Evolutionary conservation across 768 basidiomycete species (phyloP), one percentile per base, ranked within the genome.

Genomic region (Candolleomyces eurysporus): DNA sequence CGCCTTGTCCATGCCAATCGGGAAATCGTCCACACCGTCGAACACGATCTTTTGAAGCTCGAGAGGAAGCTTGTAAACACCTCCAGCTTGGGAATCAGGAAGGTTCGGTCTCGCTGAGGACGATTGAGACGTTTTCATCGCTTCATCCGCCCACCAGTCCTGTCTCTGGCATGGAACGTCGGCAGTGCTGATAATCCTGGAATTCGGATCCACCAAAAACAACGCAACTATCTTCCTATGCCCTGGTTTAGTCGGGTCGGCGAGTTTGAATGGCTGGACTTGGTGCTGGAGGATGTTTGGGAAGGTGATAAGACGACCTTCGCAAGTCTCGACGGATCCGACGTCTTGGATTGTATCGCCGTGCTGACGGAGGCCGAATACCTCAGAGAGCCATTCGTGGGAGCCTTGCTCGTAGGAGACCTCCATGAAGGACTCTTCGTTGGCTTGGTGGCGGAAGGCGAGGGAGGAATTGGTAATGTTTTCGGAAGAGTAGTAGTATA

Each of bases 151-250:
- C 65, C 71, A 69, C 70, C 71, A 73, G 13, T 72, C 66, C 19
- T 58, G 52, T 51, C 65, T 65, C 56, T 73, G 73, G n/a, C 64
- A 65, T 4, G 69, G 69, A 4, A 73, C 63, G 48, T 69, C 60
- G 14, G 65, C 65, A 2, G 71, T 65, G 11, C 69, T 70, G n/a
- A 67, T 62, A 42, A 73, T 64, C 17, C 39, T 59, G 31, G 65
- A 48, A 30, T 67, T 63, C 4, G 70, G 72, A 59, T 78, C 73
- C 40, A 77, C 70, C 46, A 78, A 72, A 65, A 76, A 78, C 22
- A 79, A 65, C 4, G 71, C 73, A 13, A 79, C 63, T 40, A 79
- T 76, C 64, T 76, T 79, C 39, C 76, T 68, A 58, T 76, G 68
- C 5, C 77, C 79, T 7, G 76, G 75, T 58, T 73, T 73, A 13